Conservation (phyloP, 2,329 filamentous ascomycete genomes). For the Monosporascus sp. region DNA sequence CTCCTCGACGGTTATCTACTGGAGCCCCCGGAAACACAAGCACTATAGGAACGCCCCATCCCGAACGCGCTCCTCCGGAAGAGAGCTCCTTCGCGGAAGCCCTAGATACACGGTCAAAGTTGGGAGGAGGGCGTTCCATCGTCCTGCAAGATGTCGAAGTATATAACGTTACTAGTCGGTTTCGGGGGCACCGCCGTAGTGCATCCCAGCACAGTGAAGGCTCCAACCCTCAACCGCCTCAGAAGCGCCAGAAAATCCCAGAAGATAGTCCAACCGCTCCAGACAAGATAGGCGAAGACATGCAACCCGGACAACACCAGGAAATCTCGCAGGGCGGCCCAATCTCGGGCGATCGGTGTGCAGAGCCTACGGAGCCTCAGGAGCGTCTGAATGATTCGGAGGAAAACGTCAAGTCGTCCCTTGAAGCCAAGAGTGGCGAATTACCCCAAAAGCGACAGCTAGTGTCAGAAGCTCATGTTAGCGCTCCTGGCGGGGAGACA, state of each 20-base stretch:
- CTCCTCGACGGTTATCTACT: not conserved
- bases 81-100: no score
- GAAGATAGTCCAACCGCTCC: not conserved
- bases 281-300: no score
- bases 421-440: no score
- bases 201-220: not conserved
- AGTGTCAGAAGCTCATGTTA: no score
- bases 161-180: slow-evolving; percentile 15
- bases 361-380: not conserved
- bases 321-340: not conserved
- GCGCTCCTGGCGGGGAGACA: no score
- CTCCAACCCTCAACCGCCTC: not conserved
- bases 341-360: not conserved
- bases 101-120: not conserved
- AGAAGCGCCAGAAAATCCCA: not conserved
- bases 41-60: not conserved
- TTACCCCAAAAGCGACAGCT: no score
- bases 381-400: not conserved
- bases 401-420: no score
- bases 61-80: not conserved
- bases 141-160: slow-evolving; percentile 18
- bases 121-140: slow-evolving; percentile 8
- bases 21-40: not conserved
- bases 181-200: not conserved
- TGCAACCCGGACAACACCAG: no score